Evolutionary conservation across 441 rosid species (phyloP).

Genomic region (Kokia cookei): DNA sequence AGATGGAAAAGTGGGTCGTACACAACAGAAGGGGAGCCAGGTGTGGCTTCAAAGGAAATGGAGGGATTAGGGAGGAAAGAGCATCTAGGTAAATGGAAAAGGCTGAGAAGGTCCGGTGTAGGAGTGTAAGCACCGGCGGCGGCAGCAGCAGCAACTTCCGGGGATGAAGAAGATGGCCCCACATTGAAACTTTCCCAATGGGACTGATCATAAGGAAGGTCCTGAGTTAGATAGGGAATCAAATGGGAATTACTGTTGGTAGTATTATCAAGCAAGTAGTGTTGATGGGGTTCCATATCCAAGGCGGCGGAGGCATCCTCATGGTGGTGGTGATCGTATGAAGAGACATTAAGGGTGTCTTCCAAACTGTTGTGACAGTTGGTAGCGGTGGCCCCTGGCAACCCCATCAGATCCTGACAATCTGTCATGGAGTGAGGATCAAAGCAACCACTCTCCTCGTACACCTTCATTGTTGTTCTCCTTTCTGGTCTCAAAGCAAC

Average conservation of each 20-base stretch:
- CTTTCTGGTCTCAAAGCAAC: not conserved
- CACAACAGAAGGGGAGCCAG: constrained; percentile 30
- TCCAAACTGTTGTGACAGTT: constrained; percentile 20
- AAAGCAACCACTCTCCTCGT: constrained; percentile 38
- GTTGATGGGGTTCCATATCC: constrained; percentile 34
- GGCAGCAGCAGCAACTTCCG: not conserved
- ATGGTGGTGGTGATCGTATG: constrained; percentile 23
- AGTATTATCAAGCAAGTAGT: constrained; percentile 7
- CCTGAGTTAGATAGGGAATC: constrained; percentile 35
- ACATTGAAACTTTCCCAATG: constrained; percentile 39
- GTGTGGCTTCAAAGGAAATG: constrained; percentile 33
- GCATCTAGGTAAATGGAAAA: constrained; percentile 48
- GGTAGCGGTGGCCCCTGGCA: constrained; percentile 17
- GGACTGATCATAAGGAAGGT: constrained; percentile 17
- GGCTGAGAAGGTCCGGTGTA: constrained; percentile 65
- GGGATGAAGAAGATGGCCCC: constrained; percentile 15
- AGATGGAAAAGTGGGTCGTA: constrained; percentile 64
- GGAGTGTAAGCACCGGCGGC: constrained; percentile 10
- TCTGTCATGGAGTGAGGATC: constrained; percentile 33
- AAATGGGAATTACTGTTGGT: constrained; percentile 17
- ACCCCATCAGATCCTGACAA: constrained; percentile 7
- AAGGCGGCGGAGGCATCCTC: constrained; percentile 7
- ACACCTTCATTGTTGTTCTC: constrained; percentile 21
- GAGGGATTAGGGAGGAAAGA: constrained; percentile 38
- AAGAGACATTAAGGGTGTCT: constrained; percentile 30